Evolutionary conservation across 257 asterid species (phyloP).

Genomic region (Fraxinus quadrangulata): DNA sequence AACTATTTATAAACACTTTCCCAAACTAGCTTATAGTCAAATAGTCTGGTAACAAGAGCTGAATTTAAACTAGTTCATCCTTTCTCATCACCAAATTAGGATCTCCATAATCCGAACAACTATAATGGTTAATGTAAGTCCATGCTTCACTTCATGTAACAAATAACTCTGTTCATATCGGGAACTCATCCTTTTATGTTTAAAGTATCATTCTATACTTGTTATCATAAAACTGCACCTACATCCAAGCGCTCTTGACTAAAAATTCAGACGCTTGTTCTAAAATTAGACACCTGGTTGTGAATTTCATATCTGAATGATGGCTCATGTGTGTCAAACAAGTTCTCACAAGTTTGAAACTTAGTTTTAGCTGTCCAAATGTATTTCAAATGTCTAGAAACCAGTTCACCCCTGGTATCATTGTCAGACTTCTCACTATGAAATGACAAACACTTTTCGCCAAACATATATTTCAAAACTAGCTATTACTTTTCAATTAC

Average conservation of each 20-base stretch:
- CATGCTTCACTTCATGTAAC: neutral
- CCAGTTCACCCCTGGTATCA: neutral
- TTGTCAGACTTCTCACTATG: neutral
- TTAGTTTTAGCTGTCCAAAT: neutral
- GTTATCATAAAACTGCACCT: neutral
- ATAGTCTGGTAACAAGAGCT: neutral
- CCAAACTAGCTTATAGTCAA: neutral
- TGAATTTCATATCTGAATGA: neutral
- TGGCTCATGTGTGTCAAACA: neutral
- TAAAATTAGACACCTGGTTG: neutral
- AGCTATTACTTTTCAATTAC: neutral
- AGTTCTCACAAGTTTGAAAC: neutral
- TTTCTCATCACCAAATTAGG: neutral
- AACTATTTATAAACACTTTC: no score
- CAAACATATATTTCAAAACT: neutral
- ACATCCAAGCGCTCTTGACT: neutral
- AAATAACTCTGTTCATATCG: neutral
- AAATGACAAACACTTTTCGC: neutral
- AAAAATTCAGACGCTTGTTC: neutral
- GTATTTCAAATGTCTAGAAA: neutral
- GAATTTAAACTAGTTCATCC: neutral
- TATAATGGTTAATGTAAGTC: neutral
- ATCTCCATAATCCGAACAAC: neutral
- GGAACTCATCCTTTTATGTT: neutral
- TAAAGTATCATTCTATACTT: neutral